These are phyloP conservation scores for Exophiala oligosperma DNA, from an alignment of 2,329 filamentous ascomycete genomes.

Conservation along the genomic window DNA sequence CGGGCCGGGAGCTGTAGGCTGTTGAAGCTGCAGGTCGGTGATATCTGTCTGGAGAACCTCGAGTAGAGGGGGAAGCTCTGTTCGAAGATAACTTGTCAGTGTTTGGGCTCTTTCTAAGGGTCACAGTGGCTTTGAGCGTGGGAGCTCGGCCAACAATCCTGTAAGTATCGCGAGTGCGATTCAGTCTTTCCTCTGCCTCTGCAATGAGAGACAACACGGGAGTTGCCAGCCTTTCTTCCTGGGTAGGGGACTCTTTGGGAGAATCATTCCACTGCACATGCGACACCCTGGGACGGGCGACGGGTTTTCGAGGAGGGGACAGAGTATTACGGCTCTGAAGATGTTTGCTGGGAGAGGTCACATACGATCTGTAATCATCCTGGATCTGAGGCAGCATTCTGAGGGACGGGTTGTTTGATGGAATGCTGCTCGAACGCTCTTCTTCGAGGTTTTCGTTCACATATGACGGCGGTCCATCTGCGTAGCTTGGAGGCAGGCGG, in stretches of 20 bases:
- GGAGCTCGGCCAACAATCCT: constrained; percentile 22
- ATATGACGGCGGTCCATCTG: constrained; percentile 47
- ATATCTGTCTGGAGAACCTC: constrained; percentile 35
- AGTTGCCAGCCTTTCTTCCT: constrained; percentile 19
- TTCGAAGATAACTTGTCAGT: constrained; percentile 30
- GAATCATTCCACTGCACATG: constrained; percentile 24
- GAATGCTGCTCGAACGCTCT: constrained; percentile 34
- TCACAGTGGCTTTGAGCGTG: constrained; percentile 30
- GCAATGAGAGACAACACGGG: constrained; percentile 26
- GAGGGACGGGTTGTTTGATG: constrained; percentile 43
- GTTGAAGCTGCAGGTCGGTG: constrained; percentile 35
- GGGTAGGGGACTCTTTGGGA: constrained; percentile 7
- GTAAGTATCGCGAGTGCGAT: constrained; percentile 16
- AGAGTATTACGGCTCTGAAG: constrained; percentile 14
- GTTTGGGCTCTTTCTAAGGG: constrained; percentile 24
- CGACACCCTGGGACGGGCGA: constrained; percentile 17
- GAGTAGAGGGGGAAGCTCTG: constrained; percentile 24
- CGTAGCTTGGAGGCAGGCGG: constrained; percentile 36
- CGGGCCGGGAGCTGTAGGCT: constrained; percentile 38
- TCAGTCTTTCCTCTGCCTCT: constrained; percentile 21
- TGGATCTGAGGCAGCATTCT: constrained; percentile 45
- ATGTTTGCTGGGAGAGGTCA: constrained; percentile 27
- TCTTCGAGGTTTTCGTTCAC: constrained; percentile 32
- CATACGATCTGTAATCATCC: constrained; percentile 43
- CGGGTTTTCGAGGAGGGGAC: constrained; percentile 27